Evolutionary conservation across 257 asterid genomes (phyloP).

Genomic region (Striga asiatica): DNA sequence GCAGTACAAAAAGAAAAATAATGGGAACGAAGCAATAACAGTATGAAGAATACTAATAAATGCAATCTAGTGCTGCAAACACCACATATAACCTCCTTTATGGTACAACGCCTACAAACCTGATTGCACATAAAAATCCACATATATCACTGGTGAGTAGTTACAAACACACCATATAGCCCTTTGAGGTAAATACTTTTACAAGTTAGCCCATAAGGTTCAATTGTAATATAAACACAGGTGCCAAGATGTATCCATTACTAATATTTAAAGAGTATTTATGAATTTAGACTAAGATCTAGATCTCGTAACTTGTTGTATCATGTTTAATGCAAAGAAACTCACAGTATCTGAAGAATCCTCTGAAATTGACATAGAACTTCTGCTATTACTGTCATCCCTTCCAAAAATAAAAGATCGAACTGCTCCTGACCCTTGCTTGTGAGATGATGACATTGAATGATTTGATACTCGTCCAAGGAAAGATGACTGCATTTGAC

Average conservation of each 20-base stretch:
- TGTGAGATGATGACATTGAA: conserved; percentile 45
- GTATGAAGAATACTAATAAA: not conserved
- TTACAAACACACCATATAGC: no score
- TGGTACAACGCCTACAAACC: not conserved
- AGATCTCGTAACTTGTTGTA: no score
- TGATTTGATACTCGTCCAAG: conserved; percentile 56
- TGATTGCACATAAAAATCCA: not conserved
- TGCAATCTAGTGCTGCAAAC: not conserved
- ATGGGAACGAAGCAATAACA: not conserved
- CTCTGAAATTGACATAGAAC: conserved; percentile 53
- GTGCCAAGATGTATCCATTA: no score
- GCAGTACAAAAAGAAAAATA: not conserved
- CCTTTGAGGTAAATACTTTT: no score
- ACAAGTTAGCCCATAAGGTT: no score
- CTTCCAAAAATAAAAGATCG: conserved; percentile 84
- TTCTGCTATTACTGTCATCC: conserved; percentile 83
- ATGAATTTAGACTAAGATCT: no score
- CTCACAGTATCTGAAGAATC: conserved; percentile 60
- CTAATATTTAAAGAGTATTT: no score
- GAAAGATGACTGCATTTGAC: conserved; percentile 68
- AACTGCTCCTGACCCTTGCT: conserved; percentile 50
- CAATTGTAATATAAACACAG: no score
- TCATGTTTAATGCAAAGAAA: conserved; percentile 6
- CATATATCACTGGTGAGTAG: not conserved
- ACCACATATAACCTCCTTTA: not conserved